Percentiles rank a stretch among this genome's conserved stretches.
Evolutionary conservation across 2,329 filamentous ascomycete genomes (phyloP).

Genomic region (Capronia epimyces): DNA sequence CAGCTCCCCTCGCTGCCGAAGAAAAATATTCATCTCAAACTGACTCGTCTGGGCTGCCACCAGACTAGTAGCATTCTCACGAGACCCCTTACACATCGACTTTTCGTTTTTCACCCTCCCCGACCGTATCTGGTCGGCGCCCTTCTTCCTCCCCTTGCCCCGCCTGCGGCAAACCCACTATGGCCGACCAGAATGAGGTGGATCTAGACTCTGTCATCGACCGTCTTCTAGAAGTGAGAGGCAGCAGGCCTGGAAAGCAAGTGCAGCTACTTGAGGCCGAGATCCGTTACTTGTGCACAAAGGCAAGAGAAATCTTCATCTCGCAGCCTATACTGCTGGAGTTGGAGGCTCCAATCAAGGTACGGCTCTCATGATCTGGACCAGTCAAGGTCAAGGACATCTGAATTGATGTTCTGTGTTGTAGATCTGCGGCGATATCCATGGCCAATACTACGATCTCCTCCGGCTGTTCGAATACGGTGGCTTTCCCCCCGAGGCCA

Average conservation of each 20-base stretch:
- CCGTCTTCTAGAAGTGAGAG: conserved; percentile 91
- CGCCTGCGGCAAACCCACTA: conserved; percentile 40
- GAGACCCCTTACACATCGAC: conserved; percentile 11
- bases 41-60: conserved; percentile 4
- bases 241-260: conserved; percentile 96
- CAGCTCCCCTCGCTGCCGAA: conserved; percentile 11
- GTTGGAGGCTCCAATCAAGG: conserved; percentile 98
- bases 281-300: conserved; percentile 96
- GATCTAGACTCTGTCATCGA: conserved; percentile 99
- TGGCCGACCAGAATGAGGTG: conserved; percentile 81
- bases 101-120: conserved; percentile 9
- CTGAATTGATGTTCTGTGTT: conserved; percentile 3
- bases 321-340: conserved; percentile 97
- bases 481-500: conserved; percentile 95
- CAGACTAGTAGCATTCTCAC: conserved; percentile 11
- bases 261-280: conserved; percentile 94
- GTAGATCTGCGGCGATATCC: conserved; percentile 98
- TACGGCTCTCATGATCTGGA: conserved; percentile 42
- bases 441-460: conserved; percentile 98
- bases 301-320: conserved; percentile 98
- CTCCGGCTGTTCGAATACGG: conserved; percentile 97
- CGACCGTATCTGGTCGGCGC: conserved; percentile 27
- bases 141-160: conserved; percentile 22
- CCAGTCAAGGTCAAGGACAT: neutral
- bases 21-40: conserved; percentile 12